Evolutionary conservation across 2,329 filamentous ascomycete species (phyloP).

Genomic region (Fusarium praegraminearum): DNA sequence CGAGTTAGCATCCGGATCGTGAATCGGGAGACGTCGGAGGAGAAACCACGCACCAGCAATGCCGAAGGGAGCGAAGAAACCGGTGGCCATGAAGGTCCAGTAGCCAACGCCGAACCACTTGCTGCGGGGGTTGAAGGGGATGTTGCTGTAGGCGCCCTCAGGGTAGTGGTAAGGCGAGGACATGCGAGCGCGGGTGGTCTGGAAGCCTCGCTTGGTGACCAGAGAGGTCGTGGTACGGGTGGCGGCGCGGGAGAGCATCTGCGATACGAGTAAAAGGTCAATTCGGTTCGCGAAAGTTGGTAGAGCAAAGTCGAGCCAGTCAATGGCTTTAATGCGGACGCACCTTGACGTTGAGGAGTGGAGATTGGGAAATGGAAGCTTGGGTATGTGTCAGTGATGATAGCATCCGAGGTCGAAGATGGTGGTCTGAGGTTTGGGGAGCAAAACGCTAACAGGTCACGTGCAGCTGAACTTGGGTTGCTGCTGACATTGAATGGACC

Average conservation of each 20-base stretch:
- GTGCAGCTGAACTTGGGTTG: constrained; percentile 26
- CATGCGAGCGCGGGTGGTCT: constrained; percentile 86
- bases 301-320: background rate
- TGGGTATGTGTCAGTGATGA: constrained; percentile 46
- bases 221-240: constrained; percentile 73
- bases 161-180: constrained; percentile 97
- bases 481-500: constrained; percentile 18
- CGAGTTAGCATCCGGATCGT: constrained; percentile 39
- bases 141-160: constrained; percentile 92
- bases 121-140: constrained; percentile 96
- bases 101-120: constrained; percentile 86
- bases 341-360: constrained; percentile 48
- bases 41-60: constrained; percentile 67
- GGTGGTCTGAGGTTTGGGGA: constrained; percentile 51
- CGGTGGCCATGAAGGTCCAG: constrained; percentile 75
- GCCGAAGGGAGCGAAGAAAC: constrained; percentile 72
- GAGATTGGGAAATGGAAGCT: constrained; percentile 46
- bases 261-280: constrained; percentile 49
- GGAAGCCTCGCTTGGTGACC: constrained; percentile 92
- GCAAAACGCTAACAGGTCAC: constrained; percentile 48
- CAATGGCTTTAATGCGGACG: constrained; percentile 27
- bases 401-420: constrained; percentile 47
- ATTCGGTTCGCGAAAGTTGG: constrained; percentile 52
- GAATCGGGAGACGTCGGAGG: constrained; percentile 9
- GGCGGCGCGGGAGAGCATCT: constrained; percentile 87